Evolutionary conservation across 2,329 filamentous ascomycete species (phyloP), one percentile per base, ranked within the genome.

Genomic region (Scleromitrula shiraiana): DNA sequence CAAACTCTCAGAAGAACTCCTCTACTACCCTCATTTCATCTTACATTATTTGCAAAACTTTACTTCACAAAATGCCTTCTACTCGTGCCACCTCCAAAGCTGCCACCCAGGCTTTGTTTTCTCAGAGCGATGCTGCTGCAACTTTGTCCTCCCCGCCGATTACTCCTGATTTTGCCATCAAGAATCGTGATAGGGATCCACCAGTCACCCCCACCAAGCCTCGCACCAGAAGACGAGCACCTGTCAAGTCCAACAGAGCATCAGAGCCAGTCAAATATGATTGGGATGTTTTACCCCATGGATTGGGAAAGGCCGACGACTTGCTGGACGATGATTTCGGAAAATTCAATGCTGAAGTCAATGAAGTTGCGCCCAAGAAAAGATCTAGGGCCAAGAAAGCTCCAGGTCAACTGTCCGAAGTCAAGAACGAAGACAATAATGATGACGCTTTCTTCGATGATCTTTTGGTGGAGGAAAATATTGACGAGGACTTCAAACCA

Each of bases 251-350:
- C 8, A 51, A 37, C 15, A 19, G 17, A 7, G 33, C 36, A 4
- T 30, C 27, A 3, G 52, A 56, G 24, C 41, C 52, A 17, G 26
- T 59, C 7, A 52, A 35, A 3, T 56, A 53, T 41, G 53, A 49
- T 24, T 59, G 66, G 46, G 66, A 76, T 50, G 71, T 76, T 41
- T 63, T 80, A 30, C 76, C 76, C 14, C 77, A 80, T 61, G 78
- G 77, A 41, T 63, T 80, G n/a, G 76, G 74, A 5, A 62, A 63
- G 6, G 53, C 59, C 15, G 39, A 48, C 17, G 50, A 45, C 20
- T 22, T 56, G 17, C 37, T 37, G 49, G 54, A 49, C 23, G 50
- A 49, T 3, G 32, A 38, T 29, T 41, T 49, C 27, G 40, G 29
- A 4, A 33, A 33, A 39, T 15, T 10, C 3, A 19, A 27, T 14